Percentiles rank a stretch among this genome's conserved stretches.
Conservation (phyloP, 2,329 filamentous ascomycete genomes). For the Phaeosphaeriaceae sp. region DNA sequence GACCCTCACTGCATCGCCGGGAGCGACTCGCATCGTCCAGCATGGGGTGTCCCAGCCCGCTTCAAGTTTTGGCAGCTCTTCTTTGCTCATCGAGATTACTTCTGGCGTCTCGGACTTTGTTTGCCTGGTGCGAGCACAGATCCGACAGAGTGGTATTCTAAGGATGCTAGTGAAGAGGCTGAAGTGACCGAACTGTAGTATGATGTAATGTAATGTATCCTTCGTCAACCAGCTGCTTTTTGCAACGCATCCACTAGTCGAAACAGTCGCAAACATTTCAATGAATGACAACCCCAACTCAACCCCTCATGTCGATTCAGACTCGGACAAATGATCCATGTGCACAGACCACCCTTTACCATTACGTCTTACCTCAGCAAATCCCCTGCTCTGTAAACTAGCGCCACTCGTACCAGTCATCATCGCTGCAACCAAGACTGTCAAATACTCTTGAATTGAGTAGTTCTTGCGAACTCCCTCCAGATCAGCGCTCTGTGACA, state of each 20-base stretch:
- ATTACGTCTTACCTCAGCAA: background rate
- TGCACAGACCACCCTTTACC: background rate
- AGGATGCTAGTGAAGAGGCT: constrained; percentile 21
- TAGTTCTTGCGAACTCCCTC: background rate
- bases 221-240: background rate
- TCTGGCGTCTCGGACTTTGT: constrained; percentile 91
- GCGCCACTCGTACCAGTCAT: background rate
- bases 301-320: background rate
- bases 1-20: constrained; percentile 77
- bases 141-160: constrained; percentile 67
- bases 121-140: constrained; percentile 73
- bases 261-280: too few species aligned
- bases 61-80: constrained; percentile 91
- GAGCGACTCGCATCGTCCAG: constrained; percentile 43
- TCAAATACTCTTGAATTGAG: background rate
- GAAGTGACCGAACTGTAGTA: constrained; percentile 9
- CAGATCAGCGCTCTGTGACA: background rate
- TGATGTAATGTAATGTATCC: background rate
- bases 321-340: background rate
- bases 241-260: background rate
- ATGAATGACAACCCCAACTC: background rate
- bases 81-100: constrained; percentile 95
- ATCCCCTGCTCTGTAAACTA: background rate
- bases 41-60: constrained; percentile 55
- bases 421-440: too few species aligned